Conservation (phyloP, 768 basidiomycete species). For the Leccinum pellstonianum region DNA sequence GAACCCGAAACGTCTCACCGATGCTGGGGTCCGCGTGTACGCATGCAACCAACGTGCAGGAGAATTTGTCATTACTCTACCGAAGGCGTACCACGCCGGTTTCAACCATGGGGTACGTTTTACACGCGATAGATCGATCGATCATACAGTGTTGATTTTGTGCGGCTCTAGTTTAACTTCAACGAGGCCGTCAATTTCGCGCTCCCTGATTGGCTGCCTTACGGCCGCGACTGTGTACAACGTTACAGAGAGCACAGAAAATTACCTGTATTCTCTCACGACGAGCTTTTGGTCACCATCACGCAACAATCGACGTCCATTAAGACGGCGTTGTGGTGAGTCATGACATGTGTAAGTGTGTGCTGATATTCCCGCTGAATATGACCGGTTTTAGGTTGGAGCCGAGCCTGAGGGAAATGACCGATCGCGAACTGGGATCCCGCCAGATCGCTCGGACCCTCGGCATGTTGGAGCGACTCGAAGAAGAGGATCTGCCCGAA, state of each 20-base stretch:
- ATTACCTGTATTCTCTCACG: constrained; percentile 96
- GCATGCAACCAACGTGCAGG: constrained; percentile 96
- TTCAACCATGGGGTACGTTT: constrained; percentile 94
- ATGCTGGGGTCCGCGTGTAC: constrained; percentile 88
- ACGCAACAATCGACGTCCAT: constrained; percentile 92
- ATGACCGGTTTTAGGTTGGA: constrained; percentile 59
- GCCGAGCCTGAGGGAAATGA: constrained; percentile 85
- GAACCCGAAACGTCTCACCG: constrained; percentile 84
- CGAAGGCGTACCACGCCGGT: constrained; percentile 96
- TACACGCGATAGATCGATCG: constrained; percentile 27
- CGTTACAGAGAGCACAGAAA: constrained; percentile 90
- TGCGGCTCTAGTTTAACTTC: constrained; percentile 77
- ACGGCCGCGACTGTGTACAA: constrained; percentile 83
- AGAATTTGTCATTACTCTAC: constrained; percentile 97
- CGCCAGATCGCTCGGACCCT: constrained; percentile 61
- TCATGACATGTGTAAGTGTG: constrained; percentile 16
- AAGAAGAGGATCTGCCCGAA: constrained; percentile 80
- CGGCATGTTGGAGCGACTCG: constrained; percentile 65
- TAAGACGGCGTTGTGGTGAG: constrained; percentile 90
- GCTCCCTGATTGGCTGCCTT: constrained; percentile 89
- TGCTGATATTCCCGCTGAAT: constrained; percentile 22
- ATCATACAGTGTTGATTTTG: constrained; percentile 26
- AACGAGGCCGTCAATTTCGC: constrained; percentile 99
- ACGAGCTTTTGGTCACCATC: constrained; percentile 96
- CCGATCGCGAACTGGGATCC: constrained; percentile 70